phyloP scores from a whole-genome alignment of 768 basidiomycete genomes.

The Mrakia blollopis region DNA sequence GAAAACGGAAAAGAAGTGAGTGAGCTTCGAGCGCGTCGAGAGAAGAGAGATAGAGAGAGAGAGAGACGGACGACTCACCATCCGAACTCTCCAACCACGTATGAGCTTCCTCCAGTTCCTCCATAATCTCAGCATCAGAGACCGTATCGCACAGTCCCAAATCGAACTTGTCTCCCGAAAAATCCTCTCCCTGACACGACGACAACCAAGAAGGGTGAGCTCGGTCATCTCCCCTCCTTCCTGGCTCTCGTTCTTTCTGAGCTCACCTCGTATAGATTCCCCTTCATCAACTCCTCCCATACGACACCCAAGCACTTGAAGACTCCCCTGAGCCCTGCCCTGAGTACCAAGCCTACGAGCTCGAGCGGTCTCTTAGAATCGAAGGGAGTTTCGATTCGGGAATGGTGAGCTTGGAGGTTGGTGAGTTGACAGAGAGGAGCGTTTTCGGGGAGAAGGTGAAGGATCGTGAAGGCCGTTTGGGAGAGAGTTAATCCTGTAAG shows the following conservation, averaged over 20 bases:
- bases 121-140: slow-evolving; percentile 54
- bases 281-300: slow-evolving; percentile 75
- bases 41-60: not conserved
- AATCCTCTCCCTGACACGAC: slow-evolving; percentile 65
- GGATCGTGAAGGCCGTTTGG: slow-evolving; percentile 75
- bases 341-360: slow-evolving; percentile 64
- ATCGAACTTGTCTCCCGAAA: slow-evolving; percentile 84
- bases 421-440: slow-evolving; percentile 40
- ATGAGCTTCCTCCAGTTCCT: slow-evolving; percentile 56
- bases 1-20: not conserved
- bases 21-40: not conserved
- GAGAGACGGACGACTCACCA: slow-evolving; percentile 29
- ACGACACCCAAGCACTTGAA: slow-evolving; percentile 76
- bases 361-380: slow-evolving; percentile 60
- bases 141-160: slow-evolving; percentile 65
- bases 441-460: slow-evolving; percentile 57
- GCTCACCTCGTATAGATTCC: slow-evolving; percentile 66
- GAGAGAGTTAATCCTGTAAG: slow-evolving; percentile 77
- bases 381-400: slow-evolving; percentile 32
- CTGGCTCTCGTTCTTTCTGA: too few species aligned
- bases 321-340: slow-evolving; percentile 61
- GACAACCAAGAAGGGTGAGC: not conserved
- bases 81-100: slow-evolving; percentile 32
- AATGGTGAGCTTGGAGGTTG: not conserved
- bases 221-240: too few species aligned